Conservation (phyloP, 1,139 yeast genomes). For the Protomyces arabidopsidicola region DNA sequence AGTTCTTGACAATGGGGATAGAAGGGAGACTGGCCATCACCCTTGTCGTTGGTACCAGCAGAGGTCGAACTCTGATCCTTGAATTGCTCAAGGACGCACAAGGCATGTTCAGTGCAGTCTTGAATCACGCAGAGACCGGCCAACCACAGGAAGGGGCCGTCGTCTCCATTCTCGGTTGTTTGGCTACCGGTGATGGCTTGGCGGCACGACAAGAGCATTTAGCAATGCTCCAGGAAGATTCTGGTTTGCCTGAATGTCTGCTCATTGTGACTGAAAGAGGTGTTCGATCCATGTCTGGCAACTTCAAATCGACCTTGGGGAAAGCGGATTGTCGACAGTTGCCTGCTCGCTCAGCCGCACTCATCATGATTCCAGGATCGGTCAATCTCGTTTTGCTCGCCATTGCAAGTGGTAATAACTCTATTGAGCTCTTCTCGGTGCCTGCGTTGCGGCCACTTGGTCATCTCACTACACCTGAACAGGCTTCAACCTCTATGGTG, state of each 20-base stretch:
- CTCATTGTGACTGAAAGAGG: slow-evolving; percentile 18
- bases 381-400: background rate
- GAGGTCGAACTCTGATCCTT: slow-evolving; percentile 67
- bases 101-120: slow-evolving; percentile 54
- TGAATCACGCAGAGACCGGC: background rate
- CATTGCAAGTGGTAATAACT: background rate
- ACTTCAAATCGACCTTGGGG: background rate
- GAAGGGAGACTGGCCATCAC: slow-evolving; percentile 54
- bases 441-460: slow-evolving; percentile 12
- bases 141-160: background rate
- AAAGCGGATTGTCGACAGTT: background rate
- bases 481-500: background rate
- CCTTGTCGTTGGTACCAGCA: slow-evolving; percentile 69
- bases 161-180: background rate
- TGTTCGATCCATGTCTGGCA: slow-evolving; percentile 1
- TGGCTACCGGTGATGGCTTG: slow-evolving; percentile 3
- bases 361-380: slow-evolving; percentile 1
- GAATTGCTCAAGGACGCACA: slow-evolving; percentile 69
- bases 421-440: slow-evolving; percentile 8
- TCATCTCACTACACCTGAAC: background rate
- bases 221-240: slow-evolving; percentile 4
- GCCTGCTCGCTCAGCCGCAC: background rate
- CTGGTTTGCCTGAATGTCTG: slow-evolving; percentile 10
- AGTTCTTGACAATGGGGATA: slow-evolving; percentile 8
- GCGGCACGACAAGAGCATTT: slow-evolving; percentile 7